Evolutionary conservation across 108 stramenopile genomes (phyloP), one percentile per base, ranked within the genome.

Genomic region (Skeletonema menzelii): DNA sequence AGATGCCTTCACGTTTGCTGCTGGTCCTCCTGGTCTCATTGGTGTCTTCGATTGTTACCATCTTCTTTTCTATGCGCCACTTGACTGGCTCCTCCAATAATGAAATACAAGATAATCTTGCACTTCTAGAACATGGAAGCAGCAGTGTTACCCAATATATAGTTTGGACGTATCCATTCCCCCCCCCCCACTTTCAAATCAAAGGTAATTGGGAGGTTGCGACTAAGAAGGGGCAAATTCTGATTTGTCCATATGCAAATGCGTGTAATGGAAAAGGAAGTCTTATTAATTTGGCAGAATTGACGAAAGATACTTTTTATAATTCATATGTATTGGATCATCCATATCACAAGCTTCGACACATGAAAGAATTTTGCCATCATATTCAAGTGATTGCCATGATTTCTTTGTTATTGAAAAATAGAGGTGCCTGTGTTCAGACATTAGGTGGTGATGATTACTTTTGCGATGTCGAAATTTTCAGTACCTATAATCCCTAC

Each of bases 321-420:
- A 1, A 60, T 34, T 42, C 31, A 5, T 60, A 60, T 6, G 5
- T 60, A 2, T 19, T 34, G 28, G 59, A 60, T 44, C 59, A 60
- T 8, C 5, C 59, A 17, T 60, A 44, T 34, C 59, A 60, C 0
- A 60, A 60, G 8, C 17, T 60, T 32, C 59, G 59, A 5, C 59
- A 60, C 5, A 19, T 34, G 59, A 34, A 1, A 34, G 59, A 60
- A 2, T 60, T 60, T 44, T 44, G 37, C 14, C 31, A 44, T 44
- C 59, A 60, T 44, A 44, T 60, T 20, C 59, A 60, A 60, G 59
- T 34, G 37, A 44, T 60, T 60, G 22, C 59, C 31, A 34, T 60
- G 37, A 34, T 60, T 34, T 42, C 37, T 3, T 14, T 60, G 22
- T 19, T 59, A 34, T 5, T 34, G n/a, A 60, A 42, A 60, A 42